Conservation (phyloP, 1,284 basidiomycete genomes). For the Ganoderma lucidum region DNA sequence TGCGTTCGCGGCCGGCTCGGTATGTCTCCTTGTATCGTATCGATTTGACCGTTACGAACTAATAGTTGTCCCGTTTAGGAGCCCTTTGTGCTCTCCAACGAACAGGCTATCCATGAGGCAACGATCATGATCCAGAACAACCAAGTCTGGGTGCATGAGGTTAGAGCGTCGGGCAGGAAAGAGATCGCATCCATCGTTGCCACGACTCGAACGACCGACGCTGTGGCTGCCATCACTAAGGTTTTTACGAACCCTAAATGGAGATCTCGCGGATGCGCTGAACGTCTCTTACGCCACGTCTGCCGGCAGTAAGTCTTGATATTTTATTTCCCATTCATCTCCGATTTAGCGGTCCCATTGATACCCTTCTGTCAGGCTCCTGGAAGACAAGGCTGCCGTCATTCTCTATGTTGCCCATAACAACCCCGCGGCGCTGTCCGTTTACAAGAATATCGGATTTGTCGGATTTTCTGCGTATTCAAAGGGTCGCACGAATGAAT, state of each 20-base stretch:
- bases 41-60: constrained; percentile 13
- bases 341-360: neutral
- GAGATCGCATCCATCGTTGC: constrained; percentile 72
- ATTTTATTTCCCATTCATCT: neutral
- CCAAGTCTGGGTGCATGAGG: constrained; percentile 69
- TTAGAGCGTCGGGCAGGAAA: constrained; percentile 37
- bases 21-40: constrained; percentile 44
- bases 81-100: constrained; percentile 58
- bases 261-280: constrained; percentile 61
- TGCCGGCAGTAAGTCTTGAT: constrained; percentile 53
- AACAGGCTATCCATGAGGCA: constrained; percentile 60
- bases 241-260: constrained; percentile 64
- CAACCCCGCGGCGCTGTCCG: constrained; percentile 60
- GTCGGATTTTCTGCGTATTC: constrained; percentile 50
- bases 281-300: constrained; percentile 62
- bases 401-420: constrained; percentile 63
- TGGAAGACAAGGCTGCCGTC: constrained; percentile 49
- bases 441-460: constrained; percentile 70
- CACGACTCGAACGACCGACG: constrained; percentile 60
- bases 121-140: constrained; percentile 51
- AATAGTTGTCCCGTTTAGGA: constrained; percentile 43
- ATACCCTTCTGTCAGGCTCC: constrained; percentile 38
- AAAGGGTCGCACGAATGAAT: constrained; percentile 50
- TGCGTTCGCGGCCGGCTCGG: constrained; percentile 64
- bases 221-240: constrained; percentile 68